phyloP scores from a whole-genome alignment of 2,329 filamentous ascomycete genomes.

The Gliomastix tumulicola region DNA sequence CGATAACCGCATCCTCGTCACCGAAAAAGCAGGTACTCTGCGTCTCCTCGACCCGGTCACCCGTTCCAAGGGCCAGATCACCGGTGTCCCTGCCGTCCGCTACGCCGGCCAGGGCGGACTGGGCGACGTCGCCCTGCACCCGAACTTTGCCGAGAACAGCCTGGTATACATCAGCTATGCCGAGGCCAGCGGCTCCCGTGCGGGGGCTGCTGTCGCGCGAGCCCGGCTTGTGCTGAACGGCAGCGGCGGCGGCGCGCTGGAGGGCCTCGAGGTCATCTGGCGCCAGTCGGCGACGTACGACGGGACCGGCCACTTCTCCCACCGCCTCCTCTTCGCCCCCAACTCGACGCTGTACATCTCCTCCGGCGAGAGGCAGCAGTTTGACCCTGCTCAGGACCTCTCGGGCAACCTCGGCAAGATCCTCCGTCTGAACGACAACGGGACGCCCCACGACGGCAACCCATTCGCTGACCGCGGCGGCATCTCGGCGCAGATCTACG shows the following conservation, averaged over 20 bases:
- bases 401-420: constrained; percentile 24
- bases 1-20: constrained; percentile 21
- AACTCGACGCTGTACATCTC: constrained; percentile 21
- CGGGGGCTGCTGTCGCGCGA: constrained; percentile 19
- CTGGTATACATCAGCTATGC: constrained; percentile 24
- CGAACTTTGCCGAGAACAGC: constrained; percentile 19
- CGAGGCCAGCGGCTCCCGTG: constrained; percentile 14
- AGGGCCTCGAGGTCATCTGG: no score
- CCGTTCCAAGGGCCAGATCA: constrained; percentile 18
- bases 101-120: constrained; percentile 23
- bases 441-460: constrained; percentile 20
- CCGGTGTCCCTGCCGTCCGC: constrained; percentile 19
- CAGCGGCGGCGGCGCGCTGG: no score
- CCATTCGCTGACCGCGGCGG: constrained; percentile 20
- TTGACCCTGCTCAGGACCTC: constrained; percentile 20
- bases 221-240: constrained; percentile 18
- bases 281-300: no score
- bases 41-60: constrained; percentile 18
- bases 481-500: constrained; percentile 20
- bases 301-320: constrained; percentile 18
- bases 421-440: constrained; percentile 22
- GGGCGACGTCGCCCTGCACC: constrained; percentile 23
- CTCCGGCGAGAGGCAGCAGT: constrained; percentile 23
- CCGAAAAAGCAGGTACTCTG: constrained; percentile 20
- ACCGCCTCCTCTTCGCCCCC: constrained; percentile 19